Evolutionary conservation across 2,329 filamentous ascomycete genomes (phyloP).

Genomic region (Chaetomium olivaceum): DNA sequence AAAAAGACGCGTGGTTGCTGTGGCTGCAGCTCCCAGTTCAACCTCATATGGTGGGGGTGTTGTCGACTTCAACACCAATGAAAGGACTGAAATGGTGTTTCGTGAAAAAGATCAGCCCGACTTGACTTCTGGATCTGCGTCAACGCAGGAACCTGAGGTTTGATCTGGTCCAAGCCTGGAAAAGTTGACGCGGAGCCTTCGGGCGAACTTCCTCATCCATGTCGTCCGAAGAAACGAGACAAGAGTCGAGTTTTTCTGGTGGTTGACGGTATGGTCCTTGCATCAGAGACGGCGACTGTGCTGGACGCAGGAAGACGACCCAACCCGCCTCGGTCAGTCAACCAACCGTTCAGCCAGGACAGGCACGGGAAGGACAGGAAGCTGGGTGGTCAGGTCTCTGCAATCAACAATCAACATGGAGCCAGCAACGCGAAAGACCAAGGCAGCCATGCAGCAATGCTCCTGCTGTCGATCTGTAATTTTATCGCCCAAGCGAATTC

Average conservation of each 20-base stretch:
- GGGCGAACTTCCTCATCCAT: not conserved
- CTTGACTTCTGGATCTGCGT: not conserved
- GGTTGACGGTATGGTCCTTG: slow-evolving; percentile 19
- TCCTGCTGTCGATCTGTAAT: slow-evolving; percentile 16
- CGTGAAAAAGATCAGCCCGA: slow-evolving; percentile 6
- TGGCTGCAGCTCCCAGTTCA: slow-evolving; percentile 13
- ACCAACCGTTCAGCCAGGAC: not conserved
- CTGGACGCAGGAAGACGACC: not conserved
- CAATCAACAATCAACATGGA: not conserved
- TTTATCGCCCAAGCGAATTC: not conserved
- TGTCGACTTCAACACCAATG: not conserved
- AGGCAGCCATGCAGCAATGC: slow-evolving; percentile 2
- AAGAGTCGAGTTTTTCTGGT: not conserved
- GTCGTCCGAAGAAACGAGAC: not conserved
- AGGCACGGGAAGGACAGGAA: too few relatives aligned
- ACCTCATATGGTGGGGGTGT: slow-evolving; percentile 7
- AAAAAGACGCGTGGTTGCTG: slow-evolving; percentile 15
- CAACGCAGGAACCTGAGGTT: not conserved
- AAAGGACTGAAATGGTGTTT: not conserved
- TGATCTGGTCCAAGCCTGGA: not conserved
- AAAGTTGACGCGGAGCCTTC: not conserved
- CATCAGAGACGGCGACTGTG: slow-evolving; percentile 6
- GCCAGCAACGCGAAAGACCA: not conserved
- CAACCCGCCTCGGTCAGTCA: not conserved
- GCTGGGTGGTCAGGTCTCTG: not conserved